These are phyloP conservation scores for Neurospora sp. DNA, from an alignment of 495 filamentous ascomycete species.

Conservation along the genomic window DNA sequence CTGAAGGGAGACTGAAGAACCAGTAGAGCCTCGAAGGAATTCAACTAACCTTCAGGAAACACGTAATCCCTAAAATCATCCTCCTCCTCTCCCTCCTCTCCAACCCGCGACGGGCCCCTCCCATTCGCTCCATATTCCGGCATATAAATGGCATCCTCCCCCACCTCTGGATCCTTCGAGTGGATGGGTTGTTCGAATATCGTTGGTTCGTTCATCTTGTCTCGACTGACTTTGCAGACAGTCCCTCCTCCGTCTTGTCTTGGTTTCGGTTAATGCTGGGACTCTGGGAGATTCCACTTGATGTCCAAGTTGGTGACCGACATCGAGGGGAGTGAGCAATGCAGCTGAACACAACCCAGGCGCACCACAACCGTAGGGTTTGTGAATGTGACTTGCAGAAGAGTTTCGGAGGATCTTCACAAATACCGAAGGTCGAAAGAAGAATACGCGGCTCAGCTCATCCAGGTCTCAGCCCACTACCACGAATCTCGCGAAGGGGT, in stretches of 20 bases:
- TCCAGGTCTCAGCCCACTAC: neutral
- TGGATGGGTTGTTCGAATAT: constrained; percentile 27
- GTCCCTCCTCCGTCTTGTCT: neutral
- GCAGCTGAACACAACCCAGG: neutral
- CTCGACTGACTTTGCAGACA: neutral
- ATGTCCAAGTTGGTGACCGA: neutral
- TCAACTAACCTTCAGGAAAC: constrained; percentile 24
- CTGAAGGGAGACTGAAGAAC: neutral
- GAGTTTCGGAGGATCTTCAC: neutral
- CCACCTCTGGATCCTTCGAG: constrained; percentile 16
- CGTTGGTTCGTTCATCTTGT: constrained; percentile 24
- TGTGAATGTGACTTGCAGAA: neutral
- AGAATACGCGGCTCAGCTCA: neutral
- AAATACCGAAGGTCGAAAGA: neutral
- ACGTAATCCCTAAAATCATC: constrained; percentile 28
- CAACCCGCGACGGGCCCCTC: neutral
- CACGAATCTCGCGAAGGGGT: no score
- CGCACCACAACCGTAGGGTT: neutral
- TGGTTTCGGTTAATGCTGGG: neutral
- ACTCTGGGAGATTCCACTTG: neutral
- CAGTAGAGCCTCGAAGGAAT: neutral
- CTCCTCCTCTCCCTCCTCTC: neutral
- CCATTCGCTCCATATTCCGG: neutral
- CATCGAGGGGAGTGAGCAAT: neutral
- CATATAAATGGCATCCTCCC: neutral